These are phyloP conservation scores for Hericium alpestre DNA, from an alignment of 768 basidiomycete genomes.

Conservation along the genomic window DNA sequence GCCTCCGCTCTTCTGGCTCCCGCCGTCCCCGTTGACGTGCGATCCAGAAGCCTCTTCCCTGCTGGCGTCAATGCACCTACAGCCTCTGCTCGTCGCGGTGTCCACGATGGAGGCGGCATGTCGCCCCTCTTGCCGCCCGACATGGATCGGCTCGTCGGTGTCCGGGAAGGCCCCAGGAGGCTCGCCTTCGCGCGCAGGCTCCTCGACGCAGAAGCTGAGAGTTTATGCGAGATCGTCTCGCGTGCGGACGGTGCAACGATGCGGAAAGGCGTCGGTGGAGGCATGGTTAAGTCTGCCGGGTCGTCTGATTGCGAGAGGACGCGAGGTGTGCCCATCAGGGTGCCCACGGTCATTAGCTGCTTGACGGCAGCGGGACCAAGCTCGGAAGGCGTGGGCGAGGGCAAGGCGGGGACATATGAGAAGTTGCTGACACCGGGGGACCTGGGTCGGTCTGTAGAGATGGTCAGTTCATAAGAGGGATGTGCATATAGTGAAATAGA, in stretches of 20 bases:
- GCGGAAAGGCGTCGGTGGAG: conserved; percentile 59
- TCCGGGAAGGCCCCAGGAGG: conserved; percentile 35
- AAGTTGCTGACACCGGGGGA: conserved; percentile 49
- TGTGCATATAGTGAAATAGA: conserved; percentile 5
- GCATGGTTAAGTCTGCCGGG: conserved; percentile 28
- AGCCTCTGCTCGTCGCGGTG: conserved; percentile 64
- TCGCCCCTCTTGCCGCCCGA: conserved; percentile 25
- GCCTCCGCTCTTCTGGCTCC: conserved; percentile 56
- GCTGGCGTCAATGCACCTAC: conserved; percentile 81
- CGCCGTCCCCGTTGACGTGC: conserved; percentile 56
- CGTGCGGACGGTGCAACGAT: conserved; percentile 69
- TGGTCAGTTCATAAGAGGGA: conserved; percentile 1
- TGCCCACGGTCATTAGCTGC: conserved; percentile 97
- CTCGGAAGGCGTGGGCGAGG: conserved; percentile 76
- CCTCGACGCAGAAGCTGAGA: conserved; percentile 75
- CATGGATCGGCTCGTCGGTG: conserved; percentile 13
- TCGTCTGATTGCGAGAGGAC: conserved; percentile 61
- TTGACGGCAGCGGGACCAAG: conserved; percentile 77
- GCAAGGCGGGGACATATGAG: conserved; percentile 73
- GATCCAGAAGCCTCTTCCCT: conserved; percentile 62
- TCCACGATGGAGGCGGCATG: conserved; percentile 79
- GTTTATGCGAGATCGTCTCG: conserved; percentile 70
- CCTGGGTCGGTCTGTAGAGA: conserved; percentile 45
- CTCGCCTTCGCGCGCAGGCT: conserved; percentile 71
- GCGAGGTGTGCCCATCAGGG: conserved; percentile 83